Percentiles rank a stretch among this genome's conserved stretches.
Conservation (phyloP, 1,284 basidiomycete genomes). For the Blastosporella zonata region DNA sequence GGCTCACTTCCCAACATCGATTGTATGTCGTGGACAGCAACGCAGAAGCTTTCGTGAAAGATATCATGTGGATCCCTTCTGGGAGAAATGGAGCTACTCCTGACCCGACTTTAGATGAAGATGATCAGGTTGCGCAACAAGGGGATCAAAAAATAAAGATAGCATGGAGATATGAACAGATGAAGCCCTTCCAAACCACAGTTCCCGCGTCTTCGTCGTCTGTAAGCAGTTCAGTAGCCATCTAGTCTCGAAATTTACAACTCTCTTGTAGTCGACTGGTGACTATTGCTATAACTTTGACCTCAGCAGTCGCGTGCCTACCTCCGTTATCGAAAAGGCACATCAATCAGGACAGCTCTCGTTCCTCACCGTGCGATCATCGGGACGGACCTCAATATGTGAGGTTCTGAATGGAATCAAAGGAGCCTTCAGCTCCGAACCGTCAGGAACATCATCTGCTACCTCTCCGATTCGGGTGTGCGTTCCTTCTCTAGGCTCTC, state of each 20-base stretch:
- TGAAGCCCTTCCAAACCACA: slow-evolving; percentile 91
- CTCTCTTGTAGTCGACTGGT: slow-evolving; percentile 43
- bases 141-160: slow-evolving; percentile 67
- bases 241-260: slow-evolving; percentile 1
- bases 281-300: slow-evolving; percentile 75
- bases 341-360: slow-evolving; percentile 35
- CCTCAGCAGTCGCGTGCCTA: slow-evolving; percentile 59
- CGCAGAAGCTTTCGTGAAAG: slow-evolving; percentile 53
- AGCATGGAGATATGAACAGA: slow-evolving; percentile 93
- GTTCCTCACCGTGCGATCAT: slow-evolving; percentile 28
- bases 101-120: slow-evolving; percentile 31
- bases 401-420: slow-evolving; percentile 18
- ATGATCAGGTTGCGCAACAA: slow-evolving; percentile 36
- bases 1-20: slow-evolving; percentile 69
- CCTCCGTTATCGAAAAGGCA: slow-evolving; percentile 44
- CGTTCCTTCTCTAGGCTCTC: slow-evolving; percentile 69
- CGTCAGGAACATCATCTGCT: slow-evolving; percentile 6
- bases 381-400: slow-evolving; percentile 13
- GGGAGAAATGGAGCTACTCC: slow-evolving; percentile 26
- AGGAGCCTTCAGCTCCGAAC: slow-evolving; percentile 11
- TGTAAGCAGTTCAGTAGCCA: slow-evolving; percentile 31
- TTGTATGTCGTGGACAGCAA: slow-evolving; percentile 67
- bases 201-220: slow-evolving; percentile 50
- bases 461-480: slow-evolving; percentile 56
- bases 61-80: slow-evolving; percentile 77